A percentile compares a stretch with the other conserved stretches of the same genome.
phyloP scores from a whole-genome alignment of 2,329 filamentous ascomycete species.

The Magnaporthiopsis incrustans region DNA sequence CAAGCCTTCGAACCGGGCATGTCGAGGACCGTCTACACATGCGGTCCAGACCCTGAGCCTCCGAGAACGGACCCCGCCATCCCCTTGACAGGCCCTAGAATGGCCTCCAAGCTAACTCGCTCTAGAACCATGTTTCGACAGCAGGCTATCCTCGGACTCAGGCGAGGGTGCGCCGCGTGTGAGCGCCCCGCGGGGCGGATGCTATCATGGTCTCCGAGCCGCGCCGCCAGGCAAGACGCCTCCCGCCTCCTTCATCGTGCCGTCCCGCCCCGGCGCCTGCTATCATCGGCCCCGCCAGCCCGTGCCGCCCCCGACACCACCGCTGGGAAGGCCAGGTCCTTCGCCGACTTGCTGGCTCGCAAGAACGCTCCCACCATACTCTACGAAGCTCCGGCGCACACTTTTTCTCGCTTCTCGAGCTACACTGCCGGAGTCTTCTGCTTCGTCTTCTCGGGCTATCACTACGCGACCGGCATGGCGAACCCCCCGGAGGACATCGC shows the following conservation, averaged over 20 bases:
- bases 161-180: no score
- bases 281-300: slow-evolving; percentile 25
- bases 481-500: slow-evolving; percentile 45
- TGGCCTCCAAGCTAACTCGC: not conserved
- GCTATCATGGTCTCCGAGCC: not conserved
- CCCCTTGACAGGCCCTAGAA: not conserved
- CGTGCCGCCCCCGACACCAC: slow-evolving; percentile 32
- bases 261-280: slow-evolving; percentile 23
- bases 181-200: not conserved
- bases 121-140: not conserved
- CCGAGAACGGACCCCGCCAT: not conserved
- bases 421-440: slow-evolving; percentile 48
- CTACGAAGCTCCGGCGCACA: slow-evolving; percentile 58
- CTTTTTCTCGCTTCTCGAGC: slow-evolving; percentile 52
- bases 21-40: not conserved
- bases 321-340: slow-evolving; percentile 33
- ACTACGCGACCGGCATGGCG: slow-evolving; percentile 21
- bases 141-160: not conserved
- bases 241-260: slow-evolving; percentile 18
- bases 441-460: slow-evolving; percentile 33
- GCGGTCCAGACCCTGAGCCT: no score
- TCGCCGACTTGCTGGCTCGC: slow-evolving; percentile 46
- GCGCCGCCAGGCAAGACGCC: not conserved
- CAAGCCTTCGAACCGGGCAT: not conserved
- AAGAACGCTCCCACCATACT: slow-evolving; percentile 49